phyloP scores from a whole-genome alignment of 768 basidiomycete genomes.

The Erythrobasidium yunnanense region DNA sequence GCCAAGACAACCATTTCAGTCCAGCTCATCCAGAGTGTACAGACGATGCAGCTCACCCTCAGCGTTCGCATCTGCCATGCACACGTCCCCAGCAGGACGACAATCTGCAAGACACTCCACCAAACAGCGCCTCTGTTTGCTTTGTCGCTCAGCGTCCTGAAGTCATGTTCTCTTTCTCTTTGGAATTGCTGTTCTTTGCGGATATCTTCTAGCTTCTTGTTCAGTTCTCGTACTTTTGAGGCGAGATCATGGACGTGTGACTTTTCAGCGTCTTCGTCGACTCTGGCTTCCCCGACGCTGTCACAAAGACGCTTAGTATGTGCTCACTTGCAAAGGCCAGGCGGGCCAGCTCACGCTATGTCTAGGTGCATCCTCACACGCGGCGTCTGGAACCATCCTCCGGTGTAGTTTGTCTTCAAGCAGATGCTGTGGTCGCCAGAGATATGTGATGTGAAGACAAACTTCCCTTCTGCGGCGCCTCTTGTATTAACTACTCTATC shows the following conservation, averaged over 20 bases:
- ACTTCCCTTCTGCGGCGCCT: constrained; percentile 80
- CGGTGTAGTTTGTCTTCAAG: constrained; percentile 77
- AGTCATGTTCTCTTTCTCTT: constrained; percentile 84
- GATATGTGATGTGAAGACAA: constrained; percentile 96
- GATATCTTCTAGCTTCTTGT: constrained; percentile 83
- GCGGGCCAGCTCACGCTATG: constrained; percentile 51
- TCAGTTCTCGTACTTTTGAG: constrained; percentile 76
- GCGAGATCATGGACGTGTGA: constrained; percentile 73
- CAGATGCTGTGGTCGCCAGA: constrained; percentile 96
- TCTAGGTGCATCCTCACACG: constrained; percentile 94
- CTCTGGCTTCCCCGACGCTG: constrained; percentile 66
- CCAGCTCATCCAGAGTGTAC: not conserved
- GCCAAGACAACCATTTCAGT: not conserved
- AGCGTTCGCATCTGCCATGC: constrained; percentile 88
- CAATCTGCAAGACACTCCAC: constrained; percentile 82
- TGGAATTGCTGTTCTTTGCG: constrained; percentile 95
- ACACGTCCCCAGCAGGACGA: constrained; percentile 70
- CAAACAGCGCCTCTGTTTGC: constrained; percentile 90
- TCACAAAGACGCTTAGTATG: not conserved
- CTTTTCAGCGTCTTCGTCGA: constrained; percentile 77
- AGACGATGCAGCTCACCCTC: constrained; percentile 42
- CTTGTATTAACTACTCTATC: constrained; percentile 75
- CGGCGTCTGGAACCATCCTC: constrained; percentile 43
- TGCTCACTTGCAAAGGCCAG: not conserved
- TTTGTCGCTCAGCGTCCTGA: constrained; percentile 71